Conservation (phyloP, 1,139 yeast genomes). For the Pneumocystis carinii region DNA sequence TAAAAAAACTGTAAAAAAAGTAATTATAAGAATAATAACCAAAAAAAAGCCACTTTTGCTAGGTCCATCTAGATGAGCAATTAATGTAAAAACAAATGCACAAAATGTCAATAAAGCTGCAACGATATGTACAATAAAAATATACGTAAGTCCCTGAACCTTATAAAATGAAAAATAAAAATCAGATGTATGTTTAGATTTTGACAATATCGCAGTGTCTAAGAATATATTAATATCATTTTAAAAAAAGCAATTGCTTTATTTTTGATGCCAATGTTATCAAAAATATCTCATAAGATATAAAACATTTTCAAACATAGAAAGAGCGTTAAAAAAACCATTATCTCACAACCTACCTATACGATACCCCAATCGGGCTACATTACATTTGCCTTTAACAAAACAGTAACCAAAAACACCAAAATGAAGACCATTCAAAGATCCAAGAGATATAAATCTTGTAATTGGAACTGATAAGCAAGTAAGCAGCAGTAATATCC, state of each 20-base stretch:
- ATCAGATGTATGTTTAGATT: conserved; percentile 29
- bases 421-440: conserved; percentile 40
- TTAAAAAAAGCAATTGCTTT: neutral
- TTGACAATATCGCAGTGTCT: conserved; percentile 19
- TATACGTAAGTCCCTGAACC: conserved; percentile 53
- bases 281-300: too few relatives aligned
- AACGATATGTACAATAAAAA: conserved; percentile 66
- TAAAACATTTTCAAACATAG: too few relatives aligned
- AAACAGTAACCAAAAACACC: conserved; percentile 82
- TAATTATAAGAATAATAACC: conserved; percentile 27
- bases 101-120: conserved; percentile 65
- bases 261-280: too few relatives aligned
- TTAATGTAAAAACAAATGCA: conserved; percentile 27
- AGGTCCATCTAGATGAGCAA: neutral
- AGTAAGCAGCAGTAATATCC: conserved; percentile 40
- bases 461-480: conserved; percentile 52
- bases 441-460: conserved; percentile 34
- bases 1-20: conserved; percentile 34
- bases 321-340: neutral
- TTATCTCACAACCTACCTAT: conserved; percentile 14
- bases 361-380: conserved; percentile 35
- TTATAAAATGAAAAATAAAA: conserved; percentile 26
- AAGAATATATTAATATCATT: conserved; percentile 1
- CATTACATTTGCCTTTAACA: conserved; percentile 33
- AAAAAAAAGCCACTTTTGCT: neutral